phyloP scores from a whole-genome alignment of 164 flowering plant genomes.

The Umbilicus rupestris region DNA sequence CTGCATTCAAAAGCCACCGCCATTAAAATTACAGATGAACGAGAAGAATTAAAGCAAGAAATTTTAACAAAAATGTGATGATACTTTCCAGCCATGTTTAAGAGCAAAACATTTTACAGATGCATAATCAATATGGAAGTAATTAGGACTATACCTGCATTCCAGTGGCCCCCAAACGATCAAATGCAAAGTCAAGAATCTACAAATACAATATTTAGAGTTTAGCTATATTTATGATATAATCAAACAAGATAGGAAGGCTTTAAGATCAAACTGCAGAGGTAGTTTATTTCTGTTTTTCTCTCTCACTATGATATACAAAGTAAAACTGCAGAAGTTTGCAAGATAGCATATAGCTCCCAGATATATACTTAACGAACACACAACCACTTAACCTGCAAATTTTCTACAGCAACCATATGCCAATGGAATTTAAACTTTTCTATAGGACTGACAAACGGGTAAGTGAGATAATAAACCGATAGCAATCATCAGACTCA shows the following conservation, averaged over 20 bases:
- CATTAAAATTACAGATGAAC: neutral
- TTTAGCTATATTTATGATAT: neutral
- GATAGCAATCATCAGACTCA: too few relatives aligned
- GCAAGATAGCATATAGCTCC: too few relatives aligned
- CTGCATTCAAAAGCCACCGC: conserved; percentile 36
- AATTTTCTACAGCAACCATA: too few relatives aligned
- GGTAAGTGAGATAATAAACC: too few relatives aligned
- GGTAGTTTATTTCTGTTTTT: neutral
- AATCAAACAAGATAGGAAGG: neutral
- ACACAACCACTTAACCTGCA: too few relatives aligned
- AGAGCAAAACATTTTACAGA: neutral
- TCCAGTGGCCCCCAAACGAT: conserved; percentile 76
- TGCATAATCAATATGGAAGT: neutral
- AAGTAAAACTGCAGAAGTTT: neutral
- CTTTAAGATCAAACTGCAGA: neutral
- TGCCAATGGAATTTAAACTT: too few relatives aligned
- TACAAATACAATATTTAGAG: conserved; percentile 18
- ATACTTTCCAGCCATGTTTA: neutral
- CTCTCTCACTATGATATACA: neutral
- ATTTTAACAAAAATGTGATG: neutral
- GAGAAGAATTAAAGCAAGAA: neutral
- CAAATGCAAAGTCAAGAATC: conserved; percentile 93
- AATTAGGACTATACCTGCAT: conserved; percentile 39
- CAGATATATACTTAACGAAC: too few relatives aligned
- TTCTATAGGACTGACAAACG: too few relatives aligned